Percentiles rank a stretch among this genome's conserved stretches.
phyloP scores from a whole-genome alignment of 768 basidiomycete genomes.

The Podaxis sp. region DNA sequence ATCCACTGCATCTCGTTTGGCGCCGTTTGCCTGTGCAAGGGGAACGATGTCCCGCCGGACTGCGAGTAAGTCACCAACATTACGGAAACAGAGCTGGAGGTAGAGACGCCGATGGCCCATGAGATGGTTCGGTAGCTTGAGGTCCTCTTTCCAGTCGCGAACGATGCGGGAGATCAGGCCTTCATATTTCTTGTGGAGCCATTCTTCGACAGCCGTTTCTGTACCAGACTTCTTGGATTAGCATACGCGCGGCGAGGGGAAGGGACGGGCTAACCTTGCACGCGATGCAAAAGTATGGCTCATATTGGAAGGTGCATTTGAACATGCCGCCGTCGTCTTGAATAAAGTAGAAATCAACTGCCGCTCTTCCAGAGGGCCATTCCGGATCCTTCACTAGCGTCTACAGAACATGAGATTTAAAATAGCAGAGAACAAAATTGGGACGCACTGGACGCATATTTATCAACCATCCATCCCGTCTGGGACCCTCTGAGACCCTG shows the following conservation, averaged over 20 bases:
- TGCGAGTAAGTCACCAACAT: constrained; percentile 86
- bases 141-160: constrained; percentile 87
- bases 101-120: constrained; percentile 91
- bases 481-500: constrained; percentile 73
- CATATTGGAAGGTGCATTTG: constrained; percentile 89
- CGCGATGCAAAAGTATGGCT: constrained; percentile 92
- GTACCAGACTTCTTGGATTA: constrained; percentile 59
- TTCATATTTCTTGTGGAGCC: constrained; percentile 92
- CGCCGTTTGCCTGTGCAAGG: constrained; percentile 84
- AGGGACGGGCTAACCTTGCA: constrained; percentile 67
- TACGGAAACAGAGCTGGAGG: constrained; percentile 86
- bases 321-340: constrained; percentile 97
- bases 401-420: constrained; percentile 33
- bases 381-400: constrained; percentile 86
- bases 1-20: constrained; percentile 93
- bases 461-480: constrained; percentile 89
- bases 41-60: constrained; percentile 90
- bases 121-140: constrained; percentile 93
- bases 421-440: background rate
- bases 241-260: background rate
- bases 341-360: constrained; percentile 96
- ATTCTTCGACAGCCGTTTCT: constrained; percentile 92
- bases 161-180: constrained; percentile 77
- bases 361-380: constrained; percentile 80
- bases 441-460: constrained; percentile 94